A percentile compares a stretch with the other conserved stretches of the same genome.
These are phyloP conservation scores for Vitis hybrid DNA, from an alignment of 177 flowering plant genomes.

Conservation along the genomic window DNA sequence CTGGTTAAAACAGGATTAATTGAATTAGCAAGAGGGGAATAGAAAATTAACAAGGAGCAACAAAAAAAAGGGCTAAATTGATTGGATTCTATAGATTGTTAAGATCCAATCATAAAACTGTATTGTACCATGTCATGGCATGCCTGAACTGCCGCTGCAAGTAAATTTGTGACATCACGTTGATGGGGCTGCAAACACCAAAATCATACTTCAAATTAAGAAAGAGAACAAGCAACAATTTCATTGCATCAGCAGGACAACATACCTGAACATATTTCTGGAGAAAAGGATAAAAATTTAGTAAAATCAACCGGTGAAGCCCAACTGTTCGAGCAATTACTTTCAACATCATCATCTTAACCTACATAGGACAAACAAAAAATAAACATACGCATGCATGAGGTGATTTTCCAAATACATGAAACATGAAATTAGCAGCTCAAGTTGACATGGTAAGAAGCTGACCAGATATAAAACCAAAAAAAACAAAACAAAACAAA, in stretches of 20 bases:
- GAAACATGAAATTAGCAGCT: background rate
- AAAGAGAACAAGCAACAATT: background rate
- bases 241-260: background rate
- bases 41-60: background rate
- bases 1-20: constrained; percentile 29
- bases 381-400: background rate
- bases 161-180: constrained; percentile 76
- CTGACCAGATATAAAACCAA: too few species aligned
- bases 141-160: constrained; percentile 95
- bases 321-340: constrained; percentile 84
- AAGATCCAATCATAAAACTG: constrained; percentile 2
- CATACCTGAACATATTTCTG: constrained; percentile 84
- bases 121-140: constrained; percentile 87
- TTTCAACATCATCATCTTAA: constrained; percentile 92
- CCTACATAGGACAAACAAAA: constrained; percentile 34
- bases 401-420: background rate
- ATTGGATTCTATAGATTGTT: background rate
- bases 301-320: constrained; percentile 68
- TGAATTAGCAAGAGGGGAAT: background rate
- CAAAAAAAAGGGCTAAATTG: background rate
- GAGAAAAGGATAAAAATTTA: constrained; percentile 75
- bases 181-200: constrained; percentile 80
- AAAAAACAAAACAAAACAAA: too few species aligned
- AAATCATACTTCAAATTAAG: constrained; percentile 7
- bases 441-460: too few species aligned